Percentiles rank a stretch among this genome's conserved stretches.
These are phyloP conservation scores for Mycena rebaudengoi DNA, from an alignment of 768 basidiomycete species.

Conservation along the genomic window DNA sequence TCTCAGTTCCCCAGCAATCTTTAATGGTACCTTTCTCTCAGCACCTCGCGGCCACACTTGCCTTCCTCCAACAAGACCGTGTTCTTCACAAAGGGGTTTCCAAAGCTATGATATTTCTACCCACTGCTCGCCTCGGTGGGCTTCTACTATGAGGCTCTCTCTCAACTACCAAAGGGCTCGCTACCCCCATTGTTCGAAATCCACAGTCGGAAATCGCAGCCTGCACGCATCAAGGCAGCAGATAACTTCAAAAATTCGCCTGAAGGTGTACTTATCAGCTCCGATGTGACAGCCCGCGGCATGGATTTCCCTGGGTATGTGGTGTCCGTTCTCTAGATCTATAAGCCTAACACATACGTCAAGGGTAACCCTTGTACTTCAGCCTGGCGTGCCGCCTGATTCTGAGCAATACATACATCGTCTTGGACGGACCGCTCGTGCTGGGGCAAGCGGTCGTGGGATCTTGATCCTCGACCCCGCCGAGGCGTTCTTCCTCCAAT, in stretches of 20 bases:
- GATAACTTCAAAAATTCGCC: constrained; percentile 54
- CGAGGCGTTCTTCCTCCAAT: constrained; percentile 58
- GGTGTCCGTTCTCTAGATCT: background rate
- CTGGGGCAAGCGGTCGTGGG: constrained; percentile 69
- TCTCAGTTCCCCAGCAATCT: constrained; percentile 54
- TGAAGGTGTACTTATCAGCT: constrained; percentile 59
- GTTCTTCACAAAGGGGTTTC: constrained; percentile 38
- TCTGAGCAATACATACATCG: constrained; percentile 84
- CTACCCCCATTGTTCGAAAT: constrained; percentile 58
- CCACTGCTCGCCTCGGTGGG: constrained; percentile 60
- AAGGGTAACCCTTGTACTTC: constrained; percentile 67
- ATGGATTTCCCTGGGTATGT: constrained; percentile 72
- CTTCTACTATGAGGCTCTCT: constrained; percentile 26
- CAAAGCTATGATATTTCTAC: constrained; percentile 69
- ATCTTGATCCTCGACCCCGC: constrained; percentile 61
- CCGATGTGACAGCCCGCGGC: constrained; percentile 69
- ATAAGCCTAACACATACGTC: background rate
- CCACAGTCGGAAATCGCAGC: constrained; percentile 65
- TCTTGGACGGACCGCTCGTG: constrained; percentile 81
- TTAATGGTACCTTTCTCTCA: constrained; percentile 52
- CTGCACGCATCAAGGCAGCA: constrained; percentile 55
- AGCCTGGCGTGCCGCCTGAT: constrained; percentile 72
- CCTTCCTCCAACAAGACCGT: constrained; percentile 47
- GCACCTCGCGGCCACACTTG: constrained; percentile 49
- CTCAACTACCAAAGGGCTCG: constrained; percentile 14